Evolutionary conservation across 768 basidiomycete genomes (phyloP), one percentile per base, ranked within the genome.

Genomic region (Artomyces pyxidatus): DNA sequence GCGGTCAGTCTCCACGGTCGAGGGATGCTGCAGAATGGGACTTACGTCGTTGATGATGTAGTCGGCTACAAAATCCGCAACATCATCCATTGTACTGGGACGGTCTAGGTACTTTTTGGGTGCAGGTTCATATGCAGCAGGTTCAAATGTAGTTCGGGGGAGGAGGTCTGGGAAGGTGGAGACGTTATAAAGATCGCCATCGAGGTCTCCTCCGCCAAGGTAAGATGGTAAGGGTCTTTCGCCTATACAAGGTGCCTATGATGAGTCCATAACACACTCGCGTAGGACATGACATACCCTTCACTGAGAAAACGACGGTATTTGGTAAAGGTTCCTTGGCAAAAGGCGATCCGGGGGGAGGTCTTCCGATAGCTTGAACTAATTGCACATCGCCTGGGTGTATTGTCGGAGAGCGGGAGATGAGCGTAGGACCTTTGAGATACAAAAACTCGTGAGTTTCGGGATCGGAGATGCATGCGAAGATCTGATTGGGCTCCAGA

Each of bases 301-400:
- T 56, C 6, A 73, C 69, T 26, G 80, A 80, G 61, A 85, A 85
- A 1, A 87, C 81, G 7, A 85, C 71, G 0, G 78, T 79, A 56
- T 85, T 84, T n/a, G 66, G 58, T 10, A 81, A 63, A 4, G 71
- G 70, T 59, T 82, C 78, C 19, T 52, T 62, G 3, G 52, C 71
- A 56, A 77, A 83, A 40, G 74, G 75, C 6, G 78, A 78, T 4
- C 67, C 74, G 10, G 61, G 52, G 0, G 78, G 77, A 0, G 83
- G 83, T n/a, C 51, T 53, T 28, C 82, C 83, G 25, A 85, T 81
- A 1, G 81, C 83, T 14, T 59, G 54, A 1, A 71, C 81, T n/a
- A 80, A 59, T 58, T 77, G 80, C 11, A 81, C 74, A 55, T 83
- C 82, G 2, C 81, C 84, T 4, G 83, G 84, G 56, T 84, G 83